phyloP scores from a whole-genome alignment of 441 rosid species.

The Adansonia madagascariensis region DNA sequence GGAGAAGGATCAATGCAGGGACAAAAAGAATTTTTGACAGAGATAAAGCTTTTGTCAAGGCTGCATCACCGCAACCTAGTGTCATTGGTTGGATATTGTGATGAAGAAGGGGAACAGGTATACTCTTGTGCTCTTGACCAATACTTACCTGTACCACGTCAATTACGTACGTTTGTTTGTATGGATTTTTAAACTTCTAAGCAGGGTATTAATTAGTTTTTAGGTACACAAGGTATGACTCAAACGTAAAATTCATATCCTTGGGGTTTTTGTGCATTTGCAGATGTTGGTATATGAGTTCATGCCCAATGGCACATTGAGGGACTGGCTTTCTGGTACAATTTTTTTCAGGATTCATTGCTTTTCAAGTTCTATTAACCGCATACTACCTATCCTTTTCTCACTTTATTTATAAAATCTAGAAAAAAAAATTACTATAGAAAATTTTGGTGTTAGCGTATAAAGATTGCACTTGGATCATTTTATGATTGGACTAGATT shows the following conservation, averaged over 20 bases:
- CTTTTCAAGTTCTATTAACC: background rate
- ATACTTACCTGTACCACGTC: background rate
- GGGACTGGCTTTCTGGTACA: conserved; percentile 86
- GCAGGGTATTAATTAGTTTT: background rate
- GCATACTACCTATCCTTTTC: background rate
- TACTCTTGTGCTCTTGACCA: conserved; percentile 5
- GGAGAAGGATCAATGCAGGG: conserved; percentile 90
- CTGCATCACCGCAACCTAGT: conserved; percentile 88
- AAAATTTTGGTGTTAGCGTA: conserved; percentile 12
- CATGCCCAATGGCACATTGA: conserved; percentile 84
- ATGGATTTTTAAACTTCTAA: background rate
- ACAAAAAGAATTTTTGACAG: conserved; percentile 83
- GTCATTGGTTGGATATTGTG: conserved; percentile 83
- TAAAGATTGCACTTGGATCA: background rate
- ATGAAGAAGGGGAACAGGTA: conserved; percentile 93
- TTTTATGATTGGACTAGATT: background rate
- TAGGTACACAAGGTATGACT: background rate
- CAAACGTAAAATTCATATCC: background rate
- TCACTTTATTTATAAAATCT: background rate
- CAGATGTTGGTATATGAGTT: conserved; percentile 96
- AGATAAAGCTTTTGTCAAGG: conserved; percentile 80
- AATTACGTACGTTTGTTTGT: background rate
- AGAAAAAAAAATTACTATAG: background rate
- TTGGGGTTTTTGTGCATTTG: conserved; percentile 35
- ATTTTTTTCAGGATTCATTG: background rate